Percentiles rank a stretch among this genome's conserved stretches.
phyloP scores from a whole-genome alignment of 2,329 filamentous ascomycete species.

The Pyrenochaeta sp. region DNA sequence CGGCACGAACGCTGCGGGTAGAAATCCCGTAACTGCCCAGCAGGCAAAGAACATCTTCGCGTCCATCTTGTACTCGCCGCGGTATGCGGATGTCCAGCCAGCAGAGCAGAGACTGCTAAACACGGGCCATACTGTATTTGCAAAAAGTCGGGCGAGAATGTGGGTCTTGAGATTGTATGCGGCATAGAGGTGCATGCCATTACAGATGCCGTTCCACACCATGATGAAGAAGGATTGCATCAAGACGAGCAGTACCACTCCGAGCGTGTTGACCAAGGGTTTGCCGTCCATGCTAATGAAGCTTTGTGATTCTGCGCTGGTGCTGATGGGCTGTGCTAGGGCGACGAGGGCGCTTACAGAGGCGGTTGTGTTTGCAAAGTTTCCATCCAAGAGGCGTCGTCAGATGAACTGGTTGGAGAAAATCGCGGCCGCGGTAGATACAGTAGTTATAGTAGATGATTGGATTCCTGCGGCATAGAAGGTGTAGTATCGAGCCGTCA shows the following conservation, averaged over 20 bases:
- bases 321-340: not conserved
- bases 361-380: not conserved
- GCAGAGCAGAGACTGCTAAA: constrained; percentile 16
- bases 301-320: not conserved
- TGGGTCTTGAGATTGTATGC: constrained; percentile 19
- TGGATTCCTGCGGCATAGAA: no score
- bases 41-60: constrained; percentile 22
- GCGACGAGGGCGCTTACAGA: not conserved
- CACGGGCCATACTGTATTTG: constrained; percentile 14
- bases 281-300: not conserved
- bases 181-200: constrained; percentile 15
- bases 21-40: constrained; percentile 19
- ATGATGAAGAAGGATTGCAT: constrained; percentile 60
- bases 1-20: constrained; percentile 15
- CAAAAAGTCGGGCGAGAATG: constrained; percentile 17
- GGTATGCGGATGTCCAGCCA: constrained; percentile 21
- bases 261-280: constrained; percentile 1
- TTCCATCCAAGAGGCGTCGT: not conserved
- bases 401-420: no score
- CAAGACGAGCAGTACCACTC: constrained; percentile 55
- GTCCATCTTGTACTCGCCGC: constrained; percentile 12
- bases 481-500: no score
- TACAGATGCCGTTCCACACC: constrained; percentile 54
- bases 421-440: no score
- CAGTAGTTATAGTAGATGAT: no score